Evolutionary conservation across 257 asterid species (phyloP), one percentile per base, ranked within the genome.

Genomic region (Primulina huaijiensis): DNA sequence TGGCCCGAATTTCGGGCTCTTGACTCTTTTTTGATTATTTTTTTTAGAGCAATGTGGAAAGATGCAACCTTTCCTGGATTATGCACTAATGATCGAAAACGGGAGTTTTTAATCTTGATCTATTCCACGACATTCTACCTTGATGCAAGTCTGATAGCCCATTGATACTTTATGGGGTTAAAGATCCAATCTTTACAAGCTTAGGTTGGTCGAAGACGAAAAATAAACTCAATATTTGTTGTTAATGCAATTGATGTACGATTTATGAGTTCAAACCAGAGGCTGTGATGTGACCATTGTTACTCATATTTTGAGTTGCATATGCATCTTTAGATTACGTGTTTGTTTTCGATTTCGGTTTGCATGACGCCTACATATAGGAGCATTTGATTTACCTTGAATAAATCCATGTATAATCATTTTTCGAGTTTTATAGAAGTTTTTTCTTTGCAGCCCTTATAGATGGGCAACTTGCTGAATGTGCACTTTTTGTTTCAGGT

Each of bases 401-500:
- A 23, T 23, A 23, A 23, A 23, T 23, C 25, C 25, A 23, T 23
- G 0, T 23, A 23, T 21, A 0, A 23, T 23, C 25, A 23, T 23
- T 23, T 23, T 23, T 23, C 25, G 25, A 23, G 25, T 23, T 23
- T 60, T 68, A 60, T 57, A 33, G 56, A 58, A 67, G 62, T 58
- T n/a, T 38, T 67, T 73, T 76, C 70, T 71, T 66, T 23, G 62
- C 56, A 9, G 46, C 17, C 43, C 9, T 52, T 43, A 29, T 65
- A 12, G 34, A 14, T 66, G 56, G 25, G 58, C 68, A 2, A 40
- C 43, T 17, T 72, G 29, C 69, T 76, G 66, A 72, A 65, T 3
- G 73, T 62, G 66, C 38, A 66, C 33, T 37, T 38, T 75, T 25
- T 62, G 74, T 16, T 66, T 72, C 75, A 94, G 99, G 88, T 94